Evolutionary conservation across 768 basidiomycete genomes (phyloP), one percentile per base, ranked within the genome.

Genomic region (Tricholoma flavovirens): DNA sequence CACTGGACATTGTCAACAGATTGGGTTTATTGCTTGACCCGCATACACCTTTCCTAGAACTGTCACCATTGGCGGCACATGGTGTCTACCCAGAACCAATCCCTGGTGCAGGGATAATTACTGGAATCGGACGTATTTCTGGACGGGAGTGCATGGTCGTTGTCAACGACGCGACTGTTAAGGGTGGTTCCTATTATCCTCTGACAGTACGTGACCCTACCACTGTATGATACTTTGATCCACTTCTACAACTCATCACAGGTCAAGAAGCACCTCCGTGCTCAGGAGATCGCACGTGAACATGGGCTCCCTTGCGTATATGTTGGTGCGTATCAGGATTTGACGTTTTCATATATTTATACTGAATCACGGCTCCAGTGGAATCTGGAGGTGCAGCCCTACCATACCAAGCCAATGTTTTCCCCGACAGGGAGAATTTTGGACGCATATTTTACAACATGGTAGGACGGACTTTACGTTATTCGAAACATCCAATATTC

Each of bases 361-460:
- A 4, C 15, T 48, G 49, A 52, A 7, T 29, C 32, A 30, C 43
- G 4, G 35, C 40, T 49, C 17, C 64, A 93, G 94, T 97, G 58
- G 95, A 97, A 71, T 93, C 91, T 7, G 94, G 94, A 51, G 94
- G 94, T 32, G 94, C 94, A 11, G 92, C 93, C 1, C 77, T 98
- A 17, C 94, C 94, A 1, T 83, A 90, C 69, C 94, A 98, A 72
- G 90, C 94, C 1, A 93, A 92, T 62, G 91, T 95, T 11, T 96
- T 96, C 69, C 94, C 94, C 5, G 94, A 97, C 75, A 90, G 86
- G 68, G 88, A 96, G 60, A 93, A 98, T 67, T 98, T 98, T 63
- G 94, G 94, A 4, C 82, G 94, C 5, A 96, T 97, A 66, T 98
- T 98, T 73, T 97, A 94, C 69, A 97, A 98, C 64, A 96, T 96